A percentile compares a stretch with the other conserved stretches of the same genome.
phyloP scores from a whole-genome alignment of 2,329 filamentous ascomycete species.

The Catunica adiposa region DNA sequence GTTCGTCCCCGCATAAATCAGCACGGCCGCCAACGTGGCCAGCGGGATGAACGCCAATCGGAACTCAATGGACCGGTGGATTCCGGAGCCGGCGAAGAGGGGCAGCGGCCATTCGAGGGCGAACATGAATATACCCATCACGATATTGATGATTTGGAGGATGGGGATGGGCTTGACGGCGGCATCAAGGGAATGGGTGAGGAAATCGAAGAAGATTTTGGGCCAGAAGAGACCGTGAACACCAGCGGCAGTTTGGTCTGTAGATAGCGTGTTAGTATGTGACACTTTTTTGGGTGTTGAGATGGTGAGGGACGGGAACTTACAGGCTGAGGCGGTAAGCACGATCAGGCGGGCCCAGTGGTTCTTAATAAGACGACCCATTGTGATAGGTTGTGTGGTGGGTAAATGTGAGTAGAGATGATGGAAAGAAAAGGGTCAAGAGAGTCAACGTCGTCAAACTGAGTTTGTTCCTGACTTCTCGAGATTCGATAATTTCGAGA shows the following conservation, averaged over 20 bases:
- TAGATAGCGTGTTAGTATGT: neutral
- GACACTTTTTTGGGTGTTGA: neutral
- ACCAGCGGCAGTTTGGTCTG: slow-evolving; percentile 74
- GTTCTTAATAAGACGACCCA: slow-evolving; percentile 99
- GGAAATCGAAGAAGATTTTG: slow-evolving; percentile 96
- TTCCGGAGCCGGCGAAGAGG: slow-evolving; percentile 54
- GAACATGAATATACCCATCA: slow-evolving; percentile 62
- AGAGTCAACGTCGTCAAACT: neutral
- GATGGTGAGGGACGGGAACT: slow-evolving; percentile 18
- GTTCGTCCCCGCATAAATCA: slow-evolving; percentile 88
- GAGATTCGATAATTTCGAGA: neutral
- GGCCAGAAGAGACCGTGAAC: slow-evolving; percentile 93
- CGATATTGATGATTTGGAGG: slow-evolving; percentile 75
- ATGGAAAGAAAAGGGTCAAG: neutral
- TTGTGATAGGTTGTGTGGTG: slow-evolving; percentile 25
- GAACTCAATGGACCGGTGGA: slow-evolving; percentile 79
- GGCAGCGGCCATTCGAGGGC: slow-evolving; percentile 83
- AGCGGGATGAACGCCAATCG: slow-evolving; percentile 71
- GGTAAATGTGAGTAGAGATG: neutral
- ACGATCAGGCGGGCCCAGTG: slow-evolving; percentile 94
- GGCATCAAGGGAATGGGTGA: slow-evolving; percentile 74
- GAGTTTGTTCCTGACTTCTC: neutral
- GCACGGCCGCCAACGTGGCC: slow-evolving; percentile 51
- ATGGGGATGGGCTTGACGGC: slow-evolving; percentile 78
- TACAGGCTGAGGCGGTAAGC: slow-evolving; percentile 67